Conservation (phyloP, 2,329 filamentous ascomycete genomes). For the Teratosphaeria destructans region DNA sequence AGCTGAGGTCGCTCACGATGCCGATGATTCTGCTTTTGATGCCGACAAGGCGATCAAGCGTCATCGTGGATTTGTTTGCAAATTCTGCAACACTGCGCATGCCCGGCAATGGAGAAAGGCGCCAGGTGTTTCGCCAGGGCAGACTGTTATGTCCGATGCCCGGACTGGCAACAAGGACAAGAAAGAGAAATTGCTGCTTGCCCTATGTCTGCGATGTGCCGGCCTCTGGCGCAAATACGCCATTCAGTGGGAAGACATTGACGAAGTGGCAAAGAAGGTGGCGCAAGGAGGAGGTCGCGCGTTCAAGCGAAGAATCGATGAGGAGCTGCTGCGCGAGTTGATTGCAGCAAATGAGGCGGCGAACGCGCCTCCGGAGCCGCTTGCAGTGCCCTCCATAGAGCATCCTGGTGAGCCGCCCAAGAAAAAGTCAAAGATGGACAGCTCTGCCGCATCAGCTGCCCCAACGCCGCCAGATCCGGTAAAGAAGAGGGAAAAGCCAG, state of each 20-base stretch:
- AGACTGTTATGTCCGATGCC: constrained; percentile 56
- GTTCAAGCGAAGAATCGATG: constrained; percentile 82
- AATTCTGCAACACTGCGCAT: constrained; percentile 72
- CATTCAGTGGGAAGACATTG: constrained; percentile 88
- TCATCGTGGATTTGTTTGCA: constrained; percentile 83
- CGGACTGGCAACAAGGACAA: constrained; percentile 64
- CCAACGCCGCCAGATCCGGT: constrained; percentile 23
- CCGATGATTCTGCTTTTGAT: constrained; percentile 94
- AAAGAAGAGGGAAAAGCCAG: constrained; percentile 53
- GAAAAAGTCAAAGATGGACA: constrained; percentile 49
- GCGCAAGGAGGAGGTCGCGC: constrained; percentile 70
- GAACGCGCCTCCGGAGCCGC: constrained; percentile 8
- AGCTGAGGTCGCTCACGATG: constrained; percentile 84
- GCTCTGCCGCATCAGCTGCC: not conserved
- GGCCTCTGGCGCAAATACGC: constrained; percentile 92
- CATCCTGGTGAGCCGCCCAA: constrained; percentile 42
- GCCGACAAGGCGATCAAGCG: constrained; percentile 68
- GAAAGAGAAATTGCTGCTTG: constrained; percentile 60
- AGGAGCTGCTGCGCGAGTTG: constrained; percentile 76
- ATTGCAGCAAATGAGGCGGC: constrained; percentile 49
- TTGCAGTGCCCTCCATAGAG: constrained; percentile 15
- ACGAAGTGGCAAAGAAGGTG: constrained; percentile 83
- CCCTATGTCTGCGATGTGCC: constrained; percentile 81
- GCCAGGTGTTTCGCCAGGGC: constrained; percentile 62
- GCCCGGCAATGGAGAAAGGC: constrained; percentile 89